Percentiles rank a stretch among this genome's conserved stretches.
phyloP scores from a whole-genome alignment of 352 stramenopile species.

The Paralagenidium karlingii region DNA sequence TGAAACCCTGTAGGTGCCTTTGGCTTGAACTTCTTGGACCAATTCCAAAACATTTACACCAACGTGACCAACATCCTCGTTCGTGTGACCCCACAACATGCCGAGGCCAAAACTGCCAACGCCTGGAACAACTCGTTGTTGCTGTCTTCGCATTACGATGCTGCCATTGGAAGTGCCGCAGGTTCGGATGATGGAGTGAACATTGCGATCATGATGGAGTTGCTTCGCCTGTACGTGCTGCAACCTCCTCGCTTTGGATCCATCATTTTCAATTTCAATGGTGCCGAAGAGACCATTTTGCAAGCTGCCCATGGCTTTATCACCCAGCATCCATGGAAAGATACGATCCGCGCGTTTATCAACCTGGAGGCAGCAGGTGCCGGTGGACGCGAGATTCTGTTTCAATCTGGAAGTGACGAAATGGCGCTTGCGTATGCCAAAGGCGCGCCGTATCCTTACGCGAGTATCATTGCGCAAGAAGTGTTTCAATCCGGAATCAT shows the following conservation, averaged over 20 bases:
- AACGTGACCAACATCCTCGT: constrained; percentile 78
- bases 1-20: constrained; percentile 40
- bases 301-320: constrained; percentile 72
- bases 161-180: constrained; percentile 48
- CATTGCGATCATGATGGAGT: constrained; percentile 70
- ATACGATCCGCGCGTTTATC: constrained; percentile 59
- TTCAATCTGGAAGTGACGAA: constrained; percentile 68
- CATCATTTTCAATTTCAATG: constrained; percentile 75
- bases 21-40: constrained; percentile 58
- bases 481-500: constrained; percentile 67
- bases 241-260: constrained; percentile 29
- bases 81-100: constrained; percentile 21
- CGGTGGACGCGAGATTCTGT: constrained; percentile 57
- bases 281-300: constrained; percentile 67
- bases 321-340: constrained; percentile 62
- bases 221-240: constrained; percentile 29
- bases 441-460: constrained; percentile 57
- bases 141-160: constrained; percentile 73
- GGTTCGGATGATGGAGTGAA: constrained; percentile 70
- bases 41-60: constrained; percentile 79
- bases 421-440: constrained; percentile 54
- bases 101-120: constrained; percentile 5
- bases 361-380: constrained; percentile 64
- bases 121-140: constrained; percentile 36
- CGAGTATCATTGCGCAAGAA: constrained; percentile 66